These are phyloP conservation scores for Oryza longistaminata DNA, from an alignment of 176 grass and related monocot genomes.

Conservation along the genomic window DNA sequence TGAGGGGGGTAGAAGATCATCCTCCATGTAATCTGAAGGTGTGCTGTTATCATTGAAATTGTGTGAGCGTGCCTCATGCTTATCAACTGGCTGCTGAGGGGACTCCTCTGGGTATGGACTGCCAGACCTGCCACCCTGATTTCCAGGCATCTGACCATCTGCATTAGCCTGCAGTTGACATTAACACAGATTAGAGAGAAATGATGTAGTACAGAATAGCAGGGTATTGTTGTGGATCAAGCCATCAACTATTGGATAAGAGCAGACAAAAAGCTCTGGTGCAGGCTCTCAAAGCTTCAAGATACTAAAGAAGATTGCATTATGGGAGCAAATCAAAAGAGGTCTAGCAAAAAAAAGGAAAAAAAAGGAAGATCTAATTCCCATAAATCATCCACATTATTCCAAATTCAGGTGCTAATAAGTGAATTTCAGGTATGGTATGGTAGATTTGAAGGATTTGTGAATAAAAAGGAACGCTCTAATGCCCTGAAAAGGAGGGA, in stretches of 20 bases:
- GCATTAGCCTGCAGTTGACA: conserved; percentile 42
- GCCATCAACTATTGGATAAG: neutral
- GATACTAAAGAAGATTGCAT: neutral
- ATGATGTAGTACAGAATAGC: neutral
- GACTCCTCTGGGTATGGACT: conserved; percentile 39
- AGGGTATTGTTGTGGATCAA: neutral
- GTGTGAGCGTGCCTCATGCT: conserved; percentile 50
- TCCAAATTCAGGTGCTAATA: neutral
- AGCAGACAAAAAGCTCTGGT: neutral
- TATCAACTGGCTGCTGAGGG: conserved; percentile 51
- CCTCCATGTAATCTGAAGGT: conserved; percentile 59
- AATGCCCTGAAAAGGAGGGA: neutral
- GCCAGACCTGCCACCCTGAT: conserved; percentile 49
- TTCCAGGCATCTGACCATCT: conserved; percentile 49
- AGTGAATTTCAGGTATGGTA: neutral
- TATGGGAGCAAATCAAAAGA: neutral
- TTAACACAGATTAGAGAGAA: neutral
- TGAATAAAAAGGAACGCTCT: neutral
- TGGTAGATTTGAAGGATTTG: neutral
- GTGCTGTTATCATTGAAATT: conserved; percentile 39
- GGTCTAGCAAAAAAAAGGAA: neutral
- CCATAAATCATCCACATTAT: neutral
- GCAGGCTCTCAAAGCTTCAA: conserved; percentile 3
- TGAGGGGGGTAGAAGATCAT: conserved; percentile 34
- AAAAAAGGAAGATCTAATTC: neutral